phyloP scores from a whole-genome alignment of 805 yeast species.

The Huiozyma sinensis region DNA sequence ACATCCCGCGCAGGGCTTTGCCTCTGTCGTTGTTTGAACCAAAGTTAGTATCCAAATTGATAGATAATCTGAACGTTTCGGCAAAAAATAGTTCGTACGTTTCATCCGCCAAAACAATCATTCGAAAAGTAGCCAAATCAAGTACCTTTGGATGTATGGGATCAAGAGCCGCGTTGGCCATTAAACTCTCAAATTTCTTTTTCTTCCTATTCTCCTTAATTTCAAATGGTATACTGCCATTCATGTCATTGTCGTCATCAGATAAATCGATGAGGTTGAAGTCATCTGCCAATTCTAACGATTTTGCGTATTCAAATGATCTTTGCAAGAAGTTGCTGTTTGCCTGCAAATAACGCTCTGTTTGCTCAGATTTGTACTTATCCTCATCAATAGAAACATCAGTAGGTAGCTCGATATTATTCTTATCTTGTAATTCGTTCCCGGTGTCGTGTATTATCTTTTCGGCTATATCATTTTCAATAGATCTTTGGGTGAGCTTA shows the following conservation, averaged over 20 bases:
- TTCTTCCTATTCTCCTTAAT: conserved; percentile 11
- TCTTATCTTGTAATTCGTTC: conserved; percentile 25
- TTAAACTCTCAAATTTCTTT: conserved; percentile 27
- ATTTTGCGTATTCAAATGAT: conserved; percentile 83
- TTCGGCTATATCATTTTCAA: conserved; percentile 61
- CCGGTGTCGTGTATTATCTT: conserved; percentile 33
- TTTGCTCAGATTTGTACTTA: conserved; percentile 49
- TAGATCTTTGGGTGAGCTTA: conserved; percentile 46
- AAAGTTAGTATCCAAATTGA: conserved; percentile 52
- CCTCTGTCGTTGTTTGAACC: conserved; percentile 34
- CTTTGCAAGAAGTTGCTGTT: conserved; percentile 79
- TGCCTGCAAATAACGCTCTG: conserved; percentile 75
- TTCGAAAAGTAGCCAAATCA: conserved; percentile 79
- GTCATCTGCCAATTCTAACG: conserved; percentile 39
- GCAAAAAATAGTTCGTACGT: conserved; percentile 81
- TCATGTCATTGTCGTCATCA: conserved; percentile 25
- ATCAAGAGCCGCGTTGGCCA: conserved; percentile 72
- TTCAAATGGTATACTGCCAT: conserved; percentile 5
- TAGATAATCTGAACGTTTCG: conserved; percentile 51
- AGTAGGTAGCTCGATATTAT: conserved; percentile 41
- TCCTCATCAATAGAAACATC: conserved; percentile 55
- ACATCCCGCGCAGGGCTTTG: conserved; percentile 69
- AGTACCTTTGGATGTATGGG: conserved; percentile 68
- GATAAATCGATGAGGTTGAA: conserved; percentile 34
- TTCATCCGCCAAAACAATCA: conserved; percentile 91